Evolutionary conservation across 139 green algal species (phyloP).

Genomic region (Chlamydomonas urium): DNA sequence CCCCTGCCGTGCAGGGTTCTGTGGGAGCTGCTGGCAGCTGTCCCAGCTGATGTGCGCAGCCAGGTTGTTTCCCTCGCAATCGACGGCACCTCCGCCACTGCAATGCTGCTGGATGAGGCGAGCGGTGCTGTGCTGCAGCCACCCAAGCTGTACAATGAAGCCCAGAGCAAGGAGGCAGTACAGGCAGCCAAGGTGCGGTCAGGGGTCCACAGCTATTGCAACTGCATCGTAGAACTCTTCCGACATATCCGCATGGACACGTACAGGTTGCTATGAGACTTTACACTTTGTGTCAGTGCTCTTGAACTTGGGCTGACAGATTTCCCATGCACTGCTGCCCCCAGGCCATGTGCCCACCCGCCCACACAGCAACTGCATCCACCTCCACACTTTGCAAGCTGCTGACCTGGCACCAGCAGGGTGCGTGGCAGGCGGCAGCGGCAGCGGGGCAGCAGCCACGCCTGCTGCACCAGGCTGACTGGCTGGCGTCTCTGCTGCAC

Average conservation of each 20-base stretch:
- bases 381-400: slow-evolving; percentile 90
- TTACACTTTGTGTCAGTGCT: too few species aligned
- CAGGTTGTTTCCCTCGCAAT: slow-evolving; percentile 53
- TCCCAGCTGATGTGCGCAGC: slow-evolving; percentile 6
- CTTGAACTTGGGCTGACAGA: too few species aligned
- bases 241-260: too few species aligned
- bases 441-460: slow-evolving; percentile 18
- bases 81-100: slow-evolving; percentile 86
- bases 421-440: slow-evolving; percentile 17
- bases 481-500: slow-evolving; percentile 67
- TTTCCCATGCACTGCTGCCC: too few species aligned
- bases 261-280: too few species aligned
- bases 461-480: slow-evolving; percentile 80
- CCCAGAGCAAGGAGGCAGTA: slow-evolving; percentile 38
- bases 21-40: not conserved
- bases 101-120: slow-evolving; percentile 71
- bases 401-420: slow-evolving; percentile 61
- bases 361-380: slow-evolving; percentile 70
- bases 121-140: slow-evolving; percentile 37
- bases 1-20: not conserved
- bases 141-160: slow-evolving; percentile 79
- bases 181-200: slow-evolving; percentile 41
- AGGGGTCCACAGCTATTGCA: too few species aligned
- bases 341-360: slow-evolving; percentile 63
- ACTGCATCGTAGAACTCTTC: too few species aligned